Base-by-base conservation (phyloP, 2,329 filamentous ascomycete species). In the Sporothrix euskadiensis region DNA sequence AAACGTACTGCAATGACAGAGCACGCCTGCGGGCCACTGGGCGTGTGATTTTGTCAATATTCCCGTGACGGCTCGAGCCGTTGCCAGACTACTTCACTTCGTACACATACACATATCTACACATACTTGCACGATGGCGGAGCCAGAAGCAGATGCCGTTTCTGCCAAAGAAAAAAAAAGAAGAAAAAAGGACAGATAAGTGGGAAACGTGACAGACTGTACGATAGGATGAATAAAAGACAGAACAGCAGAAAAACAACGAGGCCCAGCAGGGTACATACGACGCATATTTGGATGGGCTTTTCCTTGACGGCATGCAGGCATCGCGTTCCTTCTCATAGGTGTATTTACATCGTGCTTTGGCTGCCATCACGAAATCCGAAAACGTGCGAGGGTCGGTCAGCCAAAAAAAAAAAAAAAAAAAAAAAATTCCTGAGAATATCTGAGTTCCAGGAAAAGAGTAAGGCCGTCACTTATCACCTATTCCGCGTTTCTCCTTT, bases 31-130 rank as follows among this genome's bases (percentile, higher is more conserved):
- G 30, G 56, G n/a, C 56, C 30, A 59, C 30, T 65, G 39, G n/a
- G 61, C 39, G 61, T 44, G 63, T 52, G 63, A 26, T n/a, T 30
- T 22, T 49, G 26, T 68, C 41, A n/a, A 49, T 22, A 69, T 54
- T 39, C 19, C 47, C 66, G 66, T 56, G 7, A 39, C 66, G 66
- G 66, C 66, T 69, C 66, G 66, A 69, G 47, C 66, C 66, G 66
- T 54, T 49, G 41, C 14, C 32, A 68, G 6, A 32, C 63, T 49
- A 52, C 19, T n/a, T 39, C 30, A 7, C 35, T 49, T 16, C 14
- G 14, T 49, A 49, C 2, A 35, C 35, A 35, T 2, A 8, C 35
- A 5, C 35, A 35, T 35, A 35, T 8, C 3, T 49, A 3, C 3
- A 12, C 41, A 4, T 49, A 19, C 14, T 16, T 49, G 44, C 12